Conservation (phyloP, 306 rosid species). For the Medicago truncatula region DNA sequence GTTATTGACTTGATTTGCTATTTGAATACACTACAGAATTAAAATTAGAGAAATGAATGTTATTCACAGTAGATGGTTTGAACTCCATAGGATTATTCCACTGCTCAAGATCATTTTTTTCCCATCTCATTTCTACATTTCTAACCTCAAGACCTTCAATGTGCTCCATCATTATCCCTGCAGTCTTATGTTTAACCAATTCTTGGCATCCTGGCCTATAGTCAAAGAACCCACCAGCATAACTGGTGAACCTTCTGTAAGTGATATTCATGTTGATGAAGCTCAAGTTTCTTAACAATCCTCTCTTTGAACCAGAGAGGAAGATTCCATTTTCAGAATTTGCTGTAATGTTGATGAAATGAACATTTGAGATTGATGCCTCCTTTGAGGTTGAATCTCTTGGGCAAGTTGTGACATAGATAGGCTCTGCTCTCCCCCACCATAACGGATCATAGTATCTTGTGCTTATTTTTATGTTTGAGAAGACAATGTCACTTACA, state of each 20-base stretch:
- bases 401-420: slow-evolving; percentile 83
- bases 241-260: slow-evolving; percentile 67
- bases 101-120: slow-evolving; percentile 44
- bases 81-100: slow-evolving; percentile 92
- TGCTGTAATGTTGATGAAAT: slow-evolving; percentile 76
- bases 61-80: slow-evolving; percentile 73
- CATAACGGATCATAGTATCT: slow-evolving; percentile 91
- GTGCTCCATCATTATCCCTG: slow-evolving; percentile 87
- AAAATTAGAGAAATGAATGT: slow-evolving; percentile 67
- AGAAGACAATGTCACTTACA: slow-evolving; percentile 83
- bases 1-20: slow-evolving; percentile 14
- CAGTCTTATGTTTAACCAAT: slow-evolving; percentile 67
- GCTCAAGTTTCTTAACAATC: slow-evolving; percentile 71
- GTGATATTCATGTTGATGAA: slow-evolving; percentile 75
- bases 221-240: slow-evolving; percentile 73
- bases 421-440: slow-evolving; percentile 99
- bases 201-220: slow-evolving; percentile 93
- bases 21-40: slow-evolving; percentile 55
- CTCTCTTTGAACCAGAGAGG: slow-evolving; percentile 80
- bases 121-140: slow-evolving; percentile 87
- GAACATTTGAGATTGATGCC: slow-evolving; percentile 80
- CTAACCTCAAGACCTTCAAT: slow-evolving; percentile 72
- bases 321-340: slow-evolving; percentile 86
- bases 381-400: slow-evolving; percentile 67
- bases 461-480: slow-evolving; percentile 88